Evolutionary conservation across 805 yeast genomes (phyloP), one percentile per base, ranked within the genome.

Genomic region (Yamadazyma sp.): DNA sequence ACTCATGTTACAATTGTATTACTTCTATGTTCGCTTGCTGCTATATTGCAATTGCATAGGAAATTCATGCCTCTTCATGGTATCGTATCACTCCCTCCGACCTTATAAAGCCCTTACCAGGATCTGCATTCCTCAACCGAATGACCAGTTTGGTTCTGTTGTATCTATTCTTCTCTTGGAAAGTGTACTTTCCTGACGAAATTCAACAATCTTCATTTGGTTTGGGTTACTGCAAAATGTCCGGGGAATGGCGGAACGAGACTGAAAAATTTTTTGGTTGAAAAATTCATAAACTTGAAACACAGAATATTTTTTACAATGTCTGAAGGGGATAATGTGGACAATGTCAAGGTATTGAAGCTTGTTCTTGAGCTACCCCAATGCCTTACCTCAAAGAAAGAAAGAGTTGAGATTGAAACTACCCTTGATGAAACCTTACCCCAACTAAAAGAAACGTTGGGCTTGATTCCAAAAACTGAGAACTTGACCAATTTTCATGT

Each of bases 401-500:
- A 43, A 16, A 34, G 29, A 12, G 47, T 50, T 17, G 45, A 55
- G 35, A 49, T 68, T 29, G 60, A 60, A 23, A 58, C 64, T 16
- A 48, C 59, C 20, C 42, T 48, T 55, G 57, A 41, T 32, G 88
- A 80, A 44, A 57, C 80, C 13, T 52, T 84, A 34, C 61, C 70
- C 29, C 85, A 81, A 38, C 66, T 86, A 33, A 71, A 66, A 44
- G 78, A 77, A 52, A 71, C 83, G 11, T 59, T 86, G 34, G 60
- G 71, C n/a, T 60, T 77, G n/a, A 59, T 78, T 20, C 76, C 83
- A 7, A 66, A 68, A 17, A 74, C 83, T 28, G 71, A 71, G 48
- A 81, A 78, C 33, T 70, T 74, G 49, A 82, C 95, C 20, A 73
- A 78, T 47, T 87, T 77, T 53, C 59, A 70, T 3, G 63, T 85